Percentiles rank a stretch among this genome's conserved stretches.
Evolutionary conservation across 345 rosid genomes (phyloP).

Genomic region (Euphorbia lathyris): DNA sequence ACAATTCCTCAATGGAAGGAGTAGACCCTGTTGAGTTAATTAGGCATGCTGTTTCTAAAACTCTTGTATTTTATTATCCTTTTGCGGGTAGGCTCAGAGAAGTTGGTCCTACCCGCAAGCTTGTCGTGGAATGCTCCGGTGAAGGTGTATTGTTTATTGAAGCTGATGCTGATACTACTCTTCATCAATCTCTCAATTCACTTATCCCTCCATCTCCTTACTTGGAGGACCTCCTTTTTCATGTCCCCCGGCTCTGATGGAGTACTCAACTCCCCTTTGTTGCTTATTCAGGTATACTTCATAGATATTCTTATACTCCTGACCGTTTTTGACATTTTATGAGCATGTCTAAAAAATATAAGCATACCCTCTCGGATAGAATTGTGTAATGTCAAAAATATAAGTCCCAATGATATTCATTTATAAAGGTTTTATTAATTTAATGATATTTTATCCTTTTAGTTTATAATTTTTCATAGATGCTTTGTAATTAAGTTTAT

Average conservation of each 20-base stretch:
- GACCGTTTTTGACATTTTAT: too few relatives aligned
- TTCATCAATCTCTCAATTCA: neutral
- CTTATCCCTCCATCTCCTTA: conserved; percentile 5
- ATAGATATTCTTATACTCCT: too few relatives aligned
- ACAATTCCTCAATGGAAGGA: conserved; percentile 15
- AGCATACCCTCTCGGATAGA: too few relatives aligned
- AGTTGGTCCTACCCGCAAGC: conserved; percentile 17
- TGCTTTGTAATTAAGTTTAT: too few relatives aligned
- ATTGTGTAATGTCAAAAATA: too few relatives aligned
- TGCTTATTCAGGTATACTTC: conserved; percentile 9
- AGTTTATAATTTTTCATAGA: too few relatives aligned
- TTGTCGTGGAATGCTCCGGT: conserved; percentile 1
- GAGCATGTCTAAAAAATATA: too few relatives aligned
- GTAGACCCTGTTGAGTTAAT: conserved; percentile 16
- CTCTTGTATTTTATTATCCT: conserved; percentile 22
- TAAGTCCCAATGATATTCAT: too few relatives aligned
- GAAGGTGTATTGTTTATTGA: conserved; percentile 3
- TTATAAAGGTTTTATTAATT: too few relatives aligned
- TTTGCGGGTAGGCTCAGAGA: conserved; percentile 26
- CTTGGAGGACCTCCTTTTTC: neutral
- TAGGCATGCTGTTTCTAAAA: conserved; percentile 11
- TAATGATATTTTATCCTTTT: too few relatives aligned
- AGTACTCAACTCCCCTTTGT: neutral
- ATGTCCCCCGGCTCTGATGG: neutral
- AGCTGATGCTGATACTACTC: conserved; percentile 8